phyloP scores from a whole-genome alignment of 139 green algal genomes.

The Tetradesmus obliquus region DNA sequence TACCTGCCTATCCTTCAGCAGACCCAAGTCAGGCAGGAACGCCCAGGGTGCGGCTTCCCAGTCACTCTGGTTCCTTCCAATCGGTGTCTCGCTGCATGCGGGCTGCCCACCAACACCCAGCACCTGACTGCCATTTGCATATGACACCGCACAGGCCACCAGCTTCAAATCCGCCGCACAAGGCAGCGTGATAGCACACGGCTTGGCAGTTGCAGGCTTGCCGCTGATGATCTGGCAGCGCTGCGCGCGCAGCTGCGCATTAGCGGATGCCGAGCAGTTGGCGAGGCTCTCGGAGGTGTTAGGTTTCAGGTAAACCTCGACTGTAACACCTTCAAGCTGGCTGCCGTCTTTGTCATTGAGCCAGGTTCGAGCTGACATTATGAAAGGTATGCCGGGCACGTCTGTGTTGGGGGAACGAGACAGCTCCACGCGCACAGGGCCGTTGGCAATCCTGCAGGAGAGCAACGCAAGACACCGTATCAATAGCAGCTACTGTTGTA shows the following conservation, averaged over 20 bases:
- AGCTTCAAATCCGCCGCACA: slow-evolving; percentile 51
- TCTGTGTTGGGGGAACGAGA: slow-evolving; percentile 24
- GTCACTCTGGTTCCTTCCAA: slow-evolving; percentile 47
- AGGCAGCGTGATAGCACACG: slow-evolving; percentile 49
- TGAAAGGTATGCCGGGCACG: slow-evolving; percentile 44
- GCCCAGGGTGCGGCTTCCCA: slow-evolving; percentile 38
- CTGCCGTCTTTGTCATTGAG: slow-evolving; percentile 39
- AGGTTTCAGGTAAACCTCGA: slow-evolving; percentile 42
- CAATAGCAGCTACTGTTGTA: not conserved
- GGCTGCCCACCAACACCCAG: not conserved
- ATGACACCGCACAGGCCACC: slow-evolving; percentile 27
- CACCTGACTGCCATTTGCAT: not conserved
- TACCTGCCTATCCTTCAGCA: slow-evolving; percentile 7
- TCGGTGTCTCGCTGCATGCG: not conserved
- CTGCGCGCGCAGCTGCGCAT: not conserved
- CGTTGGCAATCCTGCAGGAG: not conserved
- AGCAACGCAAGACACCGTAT: not conserved
- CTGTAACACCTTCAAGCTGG: slow-evolving; percentile 3
- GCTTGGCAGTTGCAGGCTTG: not conserved
- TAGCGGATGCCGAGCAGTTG: not conserved
- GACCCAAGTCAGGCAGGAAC: not conserved
- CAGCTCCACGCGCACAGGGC: not conserved
- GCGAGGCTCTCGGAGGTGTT: slow-evolving; percentile 1
- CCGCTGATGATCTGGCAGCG: slow-evolving; percentile 2
- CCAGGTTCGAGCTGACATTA: slow-evolving; percentile 14